These are phyloP conservation scores for Spatholobus suberectus DNA, from an alignment of 306 rosid species.

Conservation along the genomic window DNA sequence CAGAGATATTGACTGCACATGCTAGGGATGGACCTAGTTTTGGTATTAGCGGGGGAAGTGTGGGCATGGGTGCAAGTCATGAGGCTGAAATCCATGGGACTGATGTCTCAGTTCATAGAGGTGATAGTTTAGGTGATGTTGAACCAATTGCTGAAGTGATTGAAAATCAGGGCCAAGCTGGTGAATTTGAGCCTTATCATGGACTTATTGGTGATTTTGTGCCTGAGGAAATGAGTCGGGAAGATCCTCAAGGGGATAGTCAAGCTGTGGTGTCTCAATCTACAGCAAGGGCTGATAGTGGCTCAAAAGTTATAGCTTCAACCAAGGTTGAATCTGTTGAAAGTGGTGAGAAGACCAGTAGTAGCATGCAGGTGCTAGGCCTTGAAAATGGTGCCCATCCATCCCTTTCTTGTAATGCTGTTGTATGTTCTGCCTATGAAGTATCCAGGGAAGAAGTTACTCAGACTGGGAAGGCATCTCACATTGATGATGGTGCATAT, in stretches of 20 bases:
- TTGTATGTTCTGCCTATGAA: conserved; percentile 68
- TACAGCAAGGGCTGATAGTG: conserved; percentile 85
- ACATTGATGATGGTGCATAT: conserved; percentile 55
- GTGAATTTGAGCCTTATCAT: conserved; percentile 72
- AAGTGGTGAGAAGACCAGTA: conserved; percentile 87
- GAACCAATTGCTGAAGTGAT: conserved; percentile 85
- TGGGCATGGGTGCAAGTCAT: conserved; percentile 98
- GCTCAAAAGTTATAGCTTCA: conserved; percentile 79
- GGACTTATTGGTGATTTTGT: conserved; percentile 80
- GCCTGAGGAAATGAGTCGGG: conserved; percentile 77
- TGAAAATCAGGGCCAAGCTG: conserved; percentile 89
- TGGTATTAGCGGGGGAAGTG: conserved; percentile 98
- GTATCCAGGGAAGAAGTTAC: conserved; percentile 75
- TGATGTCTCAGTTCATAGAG: conserved; percentile 87
- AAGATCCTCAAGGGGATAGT: conserved; percentile 90
- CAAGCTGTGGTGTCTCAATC: conserved; percentile 89
- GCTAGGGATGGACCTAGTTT: conserved; percentile 90
- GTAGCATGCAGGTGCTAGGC: conserved; percentile 60
- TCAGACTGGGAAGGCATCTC: conserved; percentile 74
- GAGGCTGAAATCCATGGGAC: conserved; percentile 99
- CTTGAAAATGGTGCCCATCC: conserved; percentile 67
- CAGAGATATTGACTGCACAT: conserved; percentile 77
- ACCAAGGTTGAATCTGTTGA: conserved; percentile 89
- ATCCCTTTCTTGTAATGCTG: conserved; percentile 87
- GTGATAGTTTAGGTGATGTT: conserved; percentile 90